These are phyloP conservation scores for Coemansia sp. DNA, from an alignment of 192 early-diverging fungal species.

Conservation along the genomic window DNA sequence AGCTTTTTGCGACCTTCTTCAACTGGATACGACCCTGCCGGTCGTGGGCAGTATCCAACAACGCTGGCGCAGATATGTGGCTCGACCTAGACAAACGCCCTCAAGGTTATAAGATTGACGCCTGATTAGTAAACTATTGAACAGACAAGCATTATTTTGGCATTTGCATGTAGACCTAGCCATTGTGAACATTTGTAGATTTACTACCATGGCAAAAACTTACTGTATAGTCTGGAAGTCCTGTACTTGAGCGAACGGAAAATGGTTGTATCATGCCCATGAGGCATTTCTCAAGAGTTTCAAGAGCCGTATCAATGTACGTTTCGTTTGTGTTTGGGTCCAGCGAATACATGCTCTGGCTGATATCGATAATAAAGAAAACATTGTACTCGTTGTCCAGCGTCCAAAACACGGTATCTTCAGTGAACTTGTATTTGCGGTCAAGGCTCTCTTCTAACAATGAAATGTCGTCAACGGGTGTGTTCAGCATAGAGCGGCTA, in stretches of 20 bases:
- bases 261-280: slow-evolving; percentile 54
- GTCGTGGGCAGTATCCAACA: slow-evolving; percentile 47
- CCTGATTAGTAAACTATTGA: background rate
- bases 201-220: background rate
- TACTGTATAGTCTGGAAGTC: slow-evolving; percentile 39
- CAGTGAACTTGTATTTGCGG: slow-evolving; percentile 51
- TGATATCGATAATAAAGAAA: slow-evolving; percentile 55
- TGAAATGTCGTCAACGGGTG: slow-evolving; percentile 13
- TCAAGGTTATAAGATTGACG: background rate
- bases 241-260: slow-evolving; percentile 31
- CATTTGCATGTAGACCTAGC: background rate
- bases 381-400: slow-evolving; percentile 49
- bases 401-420: slow-evolving; percentile 53
- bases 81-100: slow-evolving; percentile 26
- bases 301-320: slow-evolving; percentile 49
- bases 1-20: slow-evolving; percentile 46
- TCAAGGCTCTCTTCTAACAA: slow-evolving; percentile 39
- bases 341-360: slow-evolving; percentile 58
- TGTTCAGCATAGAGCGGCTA: slow-evolving; percentile 6
- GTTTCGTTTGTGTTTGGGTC: slow-evolving; percentile 49
- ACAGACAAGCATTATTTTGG: background rate
- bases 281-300: slow-evolving; percentile 55
- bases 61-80: slow-evolving; percentile 53
- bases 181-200: background rate
- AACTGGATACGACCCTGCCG: slow-evolving; percentile 37